A percentile compares a stretch with the other conserved stretches of the same genome.
These are phyloP conservation scores for Diaporthe citrichinensis DNA, from an alignment of 2,329 filamentous ascomycete genomes.

Conservation along the genomic window DNA sequence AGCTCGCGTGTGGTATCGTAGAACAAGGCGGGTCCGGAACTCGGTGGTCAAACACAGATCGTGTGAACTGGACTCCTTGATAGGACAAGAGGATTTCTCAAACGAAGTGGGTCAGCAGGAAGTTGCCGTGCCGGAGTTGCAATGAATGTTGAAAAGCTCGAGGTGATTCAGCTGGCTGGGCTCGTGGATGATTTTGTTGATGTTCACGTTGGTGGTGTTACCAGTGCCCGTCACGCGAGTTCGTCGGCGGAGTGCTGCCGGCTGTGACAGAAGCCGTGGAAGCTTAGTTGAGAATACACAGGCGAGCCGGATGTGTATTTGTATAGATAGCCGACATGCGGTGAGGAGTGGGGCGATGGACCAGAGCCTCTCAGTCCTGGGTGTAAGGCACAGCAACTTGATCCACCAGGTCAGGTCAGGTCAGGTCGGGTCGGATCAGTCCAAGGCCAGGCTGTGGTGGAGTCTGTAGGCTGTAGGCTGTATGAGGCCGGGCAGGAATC, in stretches of 20 bases:
- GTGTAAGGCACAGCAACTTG: background rate
- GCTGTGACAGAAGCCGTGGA: background rate
- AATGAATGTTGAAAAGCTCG: background rate
- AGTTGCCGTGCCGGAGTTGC: slow-evolving; percentile 1
- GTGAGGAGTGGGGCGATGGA: slow-evolving; percentile 13
- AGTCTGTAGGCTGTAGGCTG: background rate
- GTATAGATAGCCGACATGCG: slow-evolving; percentile 15
- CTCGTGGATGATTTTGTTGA: background rate
- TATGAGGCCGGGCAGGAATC: slow-evolving; percentile 1
- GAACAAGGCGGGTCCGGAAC: background rate
- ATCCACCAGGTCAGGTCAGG: slow-evolving; percentile 1
- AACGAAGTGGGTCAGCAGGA: background rate
- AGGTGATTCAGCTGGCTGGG: background rate
- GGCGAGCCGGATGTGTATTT: slow-evolving; percentile 13
- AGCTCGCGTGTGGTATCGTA: background rate
- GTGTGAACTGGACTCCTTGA: background rate
- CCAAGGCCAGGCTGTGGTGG: slow-evolving; percentile 6
- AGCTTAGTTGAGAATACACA: background rate
- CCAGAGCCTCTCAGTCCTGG: background rate
- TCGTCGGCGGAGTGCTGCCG: background rate
- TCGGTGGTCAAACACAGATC: slow-evolving; percentile 9
- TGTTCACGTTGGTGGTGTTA: background rate
- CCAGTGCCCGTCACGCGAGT: background rate
- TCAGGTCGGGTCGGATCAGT: slow-evolving; percentile 10
- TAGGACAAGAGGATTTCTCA: slow-evolving; percentile 1